A percentile compares a stretch with the other conserved stretches of the same genome.
phyloP scores from a whole-genome alignment of 495 filamentous ascomycete genomes.

The Achaetomiella virescens region DNA sequence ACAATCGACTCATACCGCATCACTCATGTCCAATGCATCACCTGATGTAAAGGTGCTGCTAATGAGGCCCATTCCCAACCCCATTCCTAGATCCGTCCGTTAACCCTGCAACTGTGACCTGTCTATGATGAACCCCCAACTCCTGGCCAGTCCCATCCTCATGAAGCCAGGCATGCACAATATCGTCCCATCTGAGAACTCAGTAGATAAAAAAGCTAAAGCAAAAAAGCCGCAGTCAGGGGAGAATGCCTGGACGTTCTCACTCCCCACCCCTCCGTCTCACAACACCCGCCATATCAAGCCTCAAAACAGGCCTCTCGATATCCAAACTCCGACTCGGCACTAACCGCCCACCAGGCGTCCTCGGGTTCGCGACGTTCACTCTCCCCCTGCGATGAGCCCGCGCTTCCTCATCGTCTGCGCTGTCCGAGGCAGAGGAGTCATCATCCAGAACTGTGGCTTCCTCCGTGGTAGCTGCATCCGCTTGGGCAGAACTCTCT shows the following conservation, averaged over 20 bases:
- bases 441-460: slow-evolving; percentile 17
- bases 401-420: slow-evolving; percentile 31
- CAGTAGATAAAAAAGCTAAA: too few relatives aligned
- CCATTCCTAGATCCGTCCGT: too few relatives aligned
- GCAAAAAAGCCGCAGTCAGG: not conserved
- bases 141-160: too few relatives aligned
- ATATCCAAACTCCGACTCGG: slow-evolving; percentile 46
- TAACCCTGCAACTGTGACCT: too few relatives aligned
- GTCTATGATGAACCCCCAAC: too few relatives aligned
- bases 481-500: not conserved
- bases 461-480: not conserved
- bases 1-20: too few relatives aligned
- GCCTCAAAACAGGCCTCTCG: slow-evolving; percentile 35
- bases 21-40: too few relatives aligned
- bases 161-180: too few relatives aligned
- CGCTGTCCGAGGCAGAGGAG: slow-evolving; percentile 24
- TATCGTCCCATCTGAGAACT: too few relatives aligned
- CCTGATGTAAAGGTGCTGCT: too few relatives aligned
- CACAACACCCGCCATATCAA: slow-evolving; percentile 27
- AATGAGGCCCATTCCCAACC: too few relatives aligned
- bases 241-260: not conserved
- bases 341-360: slow-evolving; percentile 43
- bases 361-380: slow-evolving; percentile 50
- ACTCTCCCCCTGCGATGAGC: slow-evolving; percentile 43
- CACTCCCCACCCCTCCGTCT: slow-evolving; percentile 2